Conservation (phyloP, 2,329 filamentous ascomycete genomes). For the Colletotrichum tofieldiae region DNA sequence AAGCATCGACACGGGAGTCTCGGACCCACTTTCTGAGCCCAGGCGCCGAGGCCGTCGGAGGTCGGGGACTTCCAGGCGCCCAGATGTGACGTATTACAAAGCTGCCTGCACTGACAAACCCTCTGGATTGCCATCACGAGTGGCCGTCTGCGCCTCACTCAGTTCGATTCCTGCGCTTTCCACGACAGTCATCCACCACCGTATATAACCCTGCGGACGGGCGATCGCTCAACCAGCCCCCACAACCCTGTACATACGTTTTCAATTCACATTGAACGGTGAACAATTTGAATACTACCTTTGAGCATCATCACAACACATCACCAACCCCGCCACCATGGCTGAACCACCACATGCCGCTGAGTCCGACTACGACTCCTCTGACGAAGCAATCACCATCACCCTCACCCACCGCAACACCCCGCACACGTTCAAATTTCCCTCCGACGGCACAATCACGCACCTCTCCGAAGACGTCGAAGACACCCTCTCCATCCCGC, state of each 20-base stretch:
- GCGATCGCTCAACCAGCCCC: not conserved
- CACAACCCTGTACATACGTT: not conserved
- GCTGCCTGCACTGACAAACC: constrained; percentile 52
- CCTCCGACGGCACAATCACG: constrained; percentile 62
- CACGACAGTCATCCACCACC: not conserved
- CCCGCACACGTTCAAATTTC: constrained; percentile 61
- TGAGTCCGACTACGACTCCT: constrained; percentile 37
- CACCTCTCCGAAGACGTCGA: constrained; percentile 75
- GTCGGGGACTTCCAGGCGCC: constrained; percentile 4
- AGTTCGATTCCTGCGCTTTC: constrained; percentile 33
- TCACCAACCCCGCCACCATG: constrained; percentile 26
- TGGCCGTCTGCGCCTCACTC: constrained; percentile 39
- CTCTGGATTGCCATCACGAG: constrained; percentile 45
- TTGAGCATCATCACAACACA: not conserved
- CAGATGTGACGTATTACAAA: constrained; percentile 60
- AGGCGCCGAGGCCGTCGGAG: constrained; percentile 10
- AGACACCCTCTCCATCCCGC: constrained; percentile 70
- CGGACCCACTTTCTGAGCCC: constrained; percentile 15
- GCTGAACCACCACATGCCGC: constrained; percentile 37
- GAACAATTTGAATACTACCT: not conserved
- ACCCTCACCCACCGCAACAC: constrained; percentile 63
- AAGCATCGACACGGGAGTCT: constrained; percentile 4
- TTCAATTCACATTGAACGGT: constrained; percentile 14
- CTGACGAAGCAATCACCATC: constrained; percentile 57
- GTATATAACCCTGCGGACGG: constrained; percentile 21